Conservation (phyloP, 495 filamentous ascomycete species). For the Penicillium verhagenii region DNA sequence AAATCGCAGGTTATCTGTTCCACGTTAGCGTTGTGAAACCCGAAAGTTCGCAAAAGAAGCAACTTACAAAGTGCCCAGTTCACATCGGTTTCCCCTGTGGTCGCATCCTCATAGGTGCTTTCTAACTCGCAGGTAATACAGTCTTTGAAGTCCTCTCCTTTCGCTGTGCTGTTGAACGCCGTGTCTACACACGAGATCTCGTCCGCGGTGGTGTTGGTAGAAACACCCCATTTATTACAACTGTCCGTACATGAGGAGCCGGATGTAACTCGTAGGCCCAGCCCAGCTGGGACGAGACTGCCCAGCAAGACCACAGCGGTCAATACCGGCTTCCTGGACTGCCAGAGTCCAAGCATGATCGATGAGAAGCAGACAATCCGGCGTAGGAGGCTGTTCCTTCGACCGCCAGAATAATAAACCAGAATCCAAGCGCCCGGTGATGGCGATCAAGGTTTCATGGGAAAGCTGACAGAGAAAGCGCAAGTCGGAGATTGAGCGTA, state of each 20-base stretch:
- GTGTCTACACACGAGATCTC: conserved; percentile 58
- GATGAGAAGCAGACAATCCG: conserved; percentile 1
- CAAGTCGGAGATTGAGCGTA: not conserved
- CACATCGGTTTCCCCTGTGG: conserved; percentile 52
- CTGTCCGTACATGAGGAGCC: conserved; percentile 54
- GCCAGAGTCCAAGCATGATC: conserved; percentile 18
- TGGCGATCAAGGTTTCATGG: conserved; percentile 24
- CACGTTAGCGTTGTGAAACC: not conserved
- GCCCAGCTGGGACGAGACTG: conserved; percentile 19
- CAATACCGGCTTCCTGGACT: conserved; percentile 9
- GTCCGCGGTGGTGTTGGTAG: conserved; percentile 44
- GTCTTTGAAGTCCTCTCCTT: conserved; percentile 52
- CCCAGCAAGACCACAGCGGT: conserved; percentile 16
- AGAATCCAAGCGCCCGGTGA: conserved; percentile 13
- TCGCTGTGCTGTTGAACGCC: conserved; percentile 39
- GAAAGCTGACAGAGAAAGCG: conserved; percentile 2
- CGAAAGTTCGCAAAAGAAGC: not conserved
- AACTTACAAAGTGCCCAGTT: conserved; percentile 61
- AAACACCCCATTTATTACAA: conserved; percentile 39
- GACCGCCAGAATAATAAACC: conserved; percentile 4
- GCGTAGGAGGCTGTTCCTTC: conserved; percentile 6
- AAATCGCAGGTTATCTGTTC: conserved; percentile 50
- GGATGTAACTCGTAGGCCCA: conserved; percentile 35
- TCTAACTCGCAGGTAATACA: conserved; percentile 59
- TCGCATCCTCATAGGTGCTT: conserved; percentile 50